Percentiles rank a stretch among this genome's conserved stretches.
Conservation (phyloP, 2,329 filamentous ascomycete species). For the Thielaviopsis ethacetica region DNA sequence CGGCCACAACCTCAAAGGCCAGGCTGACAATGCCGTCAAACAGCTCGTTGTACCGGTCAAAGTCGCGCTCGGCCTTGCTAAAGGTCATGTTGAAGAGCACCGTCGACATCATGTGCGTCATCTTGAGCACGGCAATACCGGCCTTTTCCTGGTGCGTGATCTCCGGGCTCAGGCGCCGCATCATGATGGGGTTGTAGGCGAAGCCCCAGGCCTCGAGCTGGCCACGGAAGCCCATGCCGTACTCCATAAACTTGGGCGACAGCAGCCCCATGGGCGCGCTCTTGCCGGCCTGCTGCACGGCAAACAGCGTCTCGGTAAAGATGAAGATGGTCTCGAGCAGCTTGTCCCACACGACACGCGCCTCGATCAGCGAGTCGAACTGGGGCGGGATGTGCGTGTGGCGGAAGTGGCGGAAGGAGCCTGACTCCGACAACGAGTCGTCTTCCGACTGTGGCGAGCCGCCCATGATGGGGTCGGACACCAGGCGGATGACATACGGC, state of each 20-base stretch:
- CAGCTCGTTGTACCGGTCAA: conserved; percentile 35
- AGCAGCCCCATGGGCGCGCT: conserved; percentile 37
- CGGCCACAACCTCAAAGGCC: conserved; percentile 41
- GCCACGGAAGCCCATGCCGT: conserved; percentile 30
- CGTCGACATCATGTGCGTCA: conserved; percentile 41
- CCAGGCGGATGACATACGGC: conserved; percentile 40
- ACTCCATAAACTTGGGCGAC: conserved; percentile 29
- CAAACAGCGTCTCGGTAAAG: conserved; percentile 40
- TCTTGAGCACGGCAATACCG: conserved; percentile 44
- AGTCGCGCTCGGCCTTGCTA: conserved; percentile 39
- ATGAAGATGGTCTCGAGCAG: conserved; percentile 40
- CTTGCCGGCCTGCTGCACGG: conserved; percentile 24
- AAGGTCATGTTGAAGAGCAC: conserved; percentile 46
- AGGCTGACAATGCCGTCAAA: conserved; percentile 41
- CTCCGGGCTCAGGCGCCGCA: conserved; percentile 29
- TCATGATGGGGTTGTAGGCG: conserved; percentile 39
- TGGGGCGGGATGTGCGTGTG: conserved; percentile 20
- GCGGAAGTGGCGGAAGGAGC: background rate
- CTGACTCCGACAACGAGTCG: background rate
- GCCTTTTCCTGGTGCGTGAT: conserved; percentile 39
- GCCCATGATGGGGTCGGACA: conserved; percentile 11
- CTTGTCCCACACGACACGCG: conserved; percentile 38
- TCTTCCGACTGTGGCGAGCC: background rate
- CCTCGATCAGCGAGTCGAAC: conserved; percentile 36
- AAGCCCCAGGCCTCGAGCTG: conserved; percentile 37